A percentile compares a stretch with the other conserved stretches of the same genome.
phyloP scores from a whole-genome alignment of 495 filamentous ascomycete genomes.

The Xylaria flabelliformis region DNA sequence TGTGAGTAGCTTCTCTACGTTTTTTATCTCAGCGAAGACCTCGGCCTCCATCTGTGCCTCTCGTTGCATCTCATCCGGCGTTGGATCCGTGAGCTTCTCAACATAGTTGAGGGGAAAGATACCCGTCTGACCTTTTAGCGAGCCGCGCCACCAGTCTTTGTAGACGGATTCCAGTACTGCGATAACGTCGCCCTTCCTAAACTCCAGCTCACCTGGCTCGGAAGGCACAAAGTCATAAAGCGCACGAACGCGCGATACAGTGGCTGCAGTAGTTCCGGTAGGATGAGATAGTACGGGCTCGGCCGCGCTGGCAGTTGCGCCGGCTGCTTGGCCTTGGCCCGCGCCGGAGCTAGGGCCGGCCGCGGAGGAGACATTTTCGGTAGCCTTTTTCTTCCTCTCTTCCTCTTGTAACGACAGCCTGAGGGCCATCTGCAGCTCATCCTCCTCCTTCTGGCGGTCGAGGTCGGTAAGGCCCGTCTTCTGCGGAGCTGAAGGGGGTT shows the following conservation, averaged over 20 bases:
- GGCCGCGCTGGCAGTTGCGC: slow-evolving; percentile 32
- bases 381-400: slow-evolving; percentile 53
- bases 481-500: slow-evolving; percentile 88
- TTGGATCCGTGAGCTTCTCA: slow-evolving; percentile 94
- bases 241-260: slow-evolving; percentile 91
- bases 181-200: slow-evolving; percentile 96
- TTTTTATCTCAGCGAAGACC: slow-evolving; percentile 98
- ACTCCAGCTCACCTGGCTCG: slow-evolving; percentile 92
- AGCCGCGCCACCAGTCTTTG: slow-evolving; percentile 99
- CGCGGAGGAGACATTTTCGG: slow-evolving; percentile 30
- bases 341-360: slow-evolving; percentile 43
- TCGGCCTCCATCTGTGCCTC: slow-evolving; percentile 98
- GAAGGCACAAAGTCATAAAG: slow-evolving; percentile 94
- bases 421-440: slow-evolving; percentile 95
- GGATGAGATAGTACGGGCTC: slow-evolving; percentile 48
- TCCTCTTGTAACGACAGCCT: slow-evolving; percentile 90
- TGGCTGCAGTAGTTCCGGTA: slow-evolving; percentile 87
- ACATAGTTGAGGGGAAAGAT: slow-evolving; percentile 99
- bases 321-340: slow-evolving; percentile 35
- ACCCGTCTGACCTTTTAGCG: slow-evolving; percentile 89
- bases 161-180: slow-evolving; percentile 96
- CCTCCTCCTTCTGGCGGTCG: slow-evolving; percentile 95
- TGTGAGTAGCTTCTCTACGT: slow-evolving; percentile 95
- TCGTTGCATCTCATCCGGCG: slow-evolving; percentile 89
- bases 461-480: slow-evolving; percentile 89